These are phyloP conservation scores for Fusarium protoensiforme DNA, from an alignment of 2,329 filamentous ascomycete species.

Conservation along the genomic window DNA sequence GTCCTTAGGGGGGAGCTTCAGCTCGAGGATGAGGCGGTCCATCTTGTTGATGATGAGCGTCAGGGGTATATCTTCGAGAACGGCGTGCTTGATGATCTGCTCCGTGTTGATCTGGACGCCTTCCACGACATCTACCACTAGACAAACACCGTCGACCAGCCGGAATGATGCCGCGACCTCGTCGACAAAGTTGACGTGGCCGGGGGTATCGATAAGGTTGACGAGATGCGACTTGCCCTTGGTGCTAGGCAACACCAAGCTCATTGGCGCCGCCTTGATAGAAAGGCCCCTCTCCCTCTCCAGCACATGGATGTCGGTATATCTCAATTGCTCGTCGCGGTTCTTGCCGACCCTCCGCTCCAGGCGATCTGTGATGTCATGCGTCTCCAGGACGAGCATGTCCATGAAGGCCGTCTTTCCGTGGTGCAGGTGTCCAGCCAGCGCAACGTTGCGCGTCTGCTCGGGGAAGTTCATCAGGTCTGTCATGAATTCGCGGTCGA, in stretches of 20 bases:
- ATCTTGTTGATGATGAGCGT: constrained; percentile 97
- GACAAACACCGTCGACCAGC: constrained; percentile 88
- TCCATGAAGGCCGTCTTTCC: constrained; percentile 99
- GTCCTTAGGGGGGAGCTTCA: constrained; percentile 93
- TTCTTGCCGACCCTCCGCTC: constrained; percentile 85
- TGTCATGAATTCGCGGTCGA: constrained; percentile 91
- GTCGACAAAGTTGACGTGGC: constrained; percentile 98
- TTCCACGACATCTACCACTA: constrained; percentile 96
- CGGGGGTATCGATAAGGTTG: constrained; percentile 95
- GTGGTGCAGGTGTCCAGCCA: constrained; percentile 94
- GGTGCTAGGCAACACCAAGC: constrained; percentile 85
- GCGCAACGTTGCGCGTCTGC: constrained; percentile 90
- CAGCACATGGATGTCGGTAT: constrained; percentile 91
- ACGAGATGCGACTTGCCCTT: constrained; percentile 95
- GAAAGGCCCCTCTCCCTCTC: constrained; percentile 92
- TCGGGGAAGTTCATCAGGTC: constrained; percentile 97
- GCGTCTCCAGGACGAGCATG: constrained; percentile 96
- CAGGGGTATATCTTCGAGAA: constrained; percentile 88
- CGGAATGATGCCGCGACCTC: constrained; percentile 91
- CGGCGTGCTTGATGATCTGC: constrained; percentile 95
- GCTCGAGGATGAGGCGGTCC: constrained; percentile 92
- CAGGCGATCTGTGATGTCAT: constrained; percentile 82
- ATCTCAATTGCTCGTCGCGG: constrained; percentile 89
- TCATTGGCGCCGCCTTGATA: constrained; percentile 95
- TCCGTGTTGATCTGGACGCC: constrained; percentile 99